phyloP scores from a whole-genome alignment of 2,329 filamentous ascomycete genomes.

The Beauveria sp. region DNA sequence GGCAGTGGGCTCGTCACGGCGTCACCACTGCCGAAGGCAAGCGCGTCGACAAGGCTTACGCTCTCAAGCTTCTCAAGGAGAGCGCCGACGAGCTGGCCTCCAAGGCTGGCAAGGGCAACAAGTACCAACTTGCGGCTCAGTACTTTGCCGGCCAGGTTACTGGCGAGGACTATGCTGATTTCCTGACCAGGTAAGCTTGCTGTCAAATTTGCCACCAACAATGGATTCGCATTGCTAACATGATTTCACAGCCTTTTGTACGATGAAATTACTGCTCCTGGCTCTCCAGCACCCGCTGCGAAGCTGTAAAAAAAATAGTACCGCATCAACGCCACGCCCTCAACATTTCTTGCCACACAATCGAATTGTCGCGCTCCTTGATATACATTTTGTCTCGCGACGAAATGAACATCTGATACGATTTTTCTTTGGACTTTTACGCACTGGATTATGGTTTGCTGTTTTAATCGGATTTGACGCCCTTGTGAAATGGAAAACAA shows the following conservation, averaged over 20 bases:
- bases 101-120: constrained; percentile 80
- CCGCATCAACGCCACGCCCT: neutral
- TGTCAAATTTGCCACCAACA: no score
- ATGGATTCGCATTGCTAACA: constrained; percentile 10
- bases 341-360: neutral
- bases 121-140: constrained; percentile 81
- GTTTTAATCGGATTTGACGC: neutral
- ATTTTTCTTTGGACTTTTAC: neutral
- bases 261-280: constrained; percentile 76
- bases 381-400: neutral
- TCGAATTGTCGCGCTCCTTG: neutral
- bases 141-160: constrained; percentile 93
- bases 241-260: constrained; percentile 59
- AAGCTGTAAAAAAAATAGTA: constrained; percentile 44
- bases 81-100: constrained; percentile 66
- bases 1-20: constrained; percentile 83
- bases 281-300: constrained; percentile 51
- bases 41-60: constrained; percentile 87
- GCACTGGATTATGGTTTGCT: neutral
- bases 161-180: constrained; percentile 95
- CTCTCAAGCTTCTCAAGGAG: constrained; percentile 79
- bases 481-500: neutral
- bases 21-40: constrained; percentile 78
- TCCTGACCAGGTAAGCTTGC: constrained; percentile 66
- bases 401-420: constrained; percentile 2